These are phyloP conservation scores for Fusarium continuum DNA, from an alignment of 2,329 filamentous ascomycete species.

Conservation along the genomic window DNA sequence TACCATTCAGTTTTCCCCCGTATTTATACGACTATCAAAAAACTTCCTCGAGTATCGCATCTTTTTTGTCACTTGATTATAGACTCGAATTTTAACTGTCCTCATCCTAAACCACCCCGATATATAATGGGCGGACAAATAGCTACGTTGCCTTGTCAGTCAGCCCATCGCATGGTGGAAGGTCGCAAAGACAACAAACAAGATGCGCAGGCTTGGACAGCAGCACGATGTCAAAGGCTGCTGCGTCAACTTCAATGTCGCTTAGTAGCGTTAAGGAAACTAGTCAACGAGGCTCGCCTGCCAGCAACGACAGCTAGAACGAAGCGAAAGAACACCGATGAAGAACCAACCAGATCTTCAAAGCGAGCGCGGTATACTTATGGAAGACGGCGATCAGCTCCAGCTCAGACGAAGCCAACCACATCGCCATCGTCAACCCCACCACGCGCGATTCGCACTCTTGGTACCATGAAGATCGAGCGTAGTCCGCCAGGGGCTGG, in stretches of 20 bases:
- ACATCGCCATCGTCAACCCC: constrained; percentile 34
- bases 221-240: constrained; percentile 57
- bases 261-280: constrained; percentile 51
- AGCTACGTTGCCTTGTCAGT: constrained; percentile 7
- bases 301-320: constrained; percentile 4
- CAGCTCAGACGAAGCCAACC: constrained; percentile 1
- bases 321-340: constrained; percentile 35
- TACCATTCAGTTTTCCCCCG: not conserved
- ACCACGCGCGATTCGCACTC: constrained; percentile 42
- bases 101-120: not conserved
- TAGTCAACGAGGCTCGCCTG: constrained; percentile 40
- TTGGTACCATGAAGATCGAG: constrained; percentile 45
- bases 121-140: constrained; percentile 12
- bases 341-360: constrained; percentile 5
- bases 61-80: not conserved
- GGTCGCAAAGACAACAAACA: constrained; percentile 6
- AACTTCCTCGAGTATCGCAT: not conserved
- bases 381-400: constrained; percentile 30
- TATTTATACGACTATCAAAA: not conserved
- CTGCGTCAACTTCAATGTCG: constrained; percentile 58
- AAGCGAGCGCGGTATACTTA: constrained; percentile 48
- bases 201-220: constrained; percentile 55
- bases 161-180: constrained; percentile 24
- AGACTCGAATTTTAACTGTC: not conserved
- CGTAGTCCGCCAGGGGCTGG: constrained; percentile 39